These are phyloP conservation scores for Colletotrichum eremochloae DNA, from an alignment of 2,329 filamentous ascomycete genomes.

Conservation along the genomic window DNA sequence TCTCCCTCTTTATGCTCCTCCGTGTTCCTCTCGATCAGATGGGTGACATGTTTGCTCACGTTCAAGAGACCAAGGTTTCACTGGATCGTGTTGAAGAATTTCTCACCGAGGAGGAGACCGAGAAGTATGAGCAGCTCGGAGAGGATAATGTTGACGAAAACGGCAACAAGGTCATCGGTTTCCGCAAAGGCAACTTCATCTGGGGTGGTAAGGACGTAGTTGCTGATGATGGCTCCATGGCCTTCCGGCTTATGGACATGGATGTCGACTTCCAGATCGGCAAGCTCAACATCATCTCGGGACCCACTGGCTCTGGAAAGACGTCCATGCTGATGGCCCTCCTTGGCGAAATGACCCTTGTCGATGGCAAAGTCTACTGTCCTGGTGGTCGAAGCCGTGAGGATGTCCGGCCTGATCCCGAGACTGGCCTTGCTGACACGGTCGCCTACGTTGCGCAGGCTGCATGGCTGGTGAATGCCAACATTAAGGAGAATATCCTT, in stretches of 20 bases:
- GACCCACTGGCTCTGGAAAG: constrained; percentile 94
- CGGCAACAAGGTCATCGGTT: constrained; percentile 82
- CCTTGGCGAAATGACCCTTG: constrained; percentile 92
- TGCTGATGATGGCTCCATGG: constrained; percentile 75
- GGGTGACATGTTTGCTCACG: constrained; percentile 98
- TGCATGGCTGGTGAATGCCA: constrained; percentile 96
- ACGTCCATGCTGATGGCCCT: constrained; percentile 96
- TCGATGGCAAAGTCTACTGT: constrained; percentile 84
- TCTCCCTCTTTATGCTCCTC: constrained; percentile 95
- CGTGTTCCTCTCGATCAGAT: constrained; percentile 94
- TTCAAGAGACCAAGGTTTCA: constrained; percentile 97
- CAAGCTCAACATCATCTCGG: constrained; percentile 91
- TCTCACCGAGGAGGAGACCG: constrained; percentile 91
- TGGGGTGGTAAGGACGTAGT: constrained; percentile 83
- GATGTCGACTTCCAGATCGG: constrained; percentile 87
- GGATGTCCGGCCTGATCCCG: constrained; percentile 83
- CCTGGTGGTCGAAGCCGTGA: constrained; percentile 89
- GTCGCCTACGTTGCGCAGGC: constrained; percentile 97
- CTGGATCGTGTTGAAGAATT: constrained; percentile 97
- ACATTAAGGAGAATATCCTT: constrained; percentile 94
- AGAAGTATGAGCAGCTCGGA: constrained; percentile 90
- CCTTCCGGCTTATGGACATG: constrained; percentile 86
- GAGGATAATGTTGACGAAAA: constrained; percentile 76
- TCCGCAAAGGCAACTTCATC: constrained; percentile 86
- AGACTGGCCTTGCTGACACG: constrained; percentile 89